These are phyloP conservation scores for Lotus japonicus DNA, from an alignment of 306 rosid genomes.

Conservation along the genomic window DNA sequence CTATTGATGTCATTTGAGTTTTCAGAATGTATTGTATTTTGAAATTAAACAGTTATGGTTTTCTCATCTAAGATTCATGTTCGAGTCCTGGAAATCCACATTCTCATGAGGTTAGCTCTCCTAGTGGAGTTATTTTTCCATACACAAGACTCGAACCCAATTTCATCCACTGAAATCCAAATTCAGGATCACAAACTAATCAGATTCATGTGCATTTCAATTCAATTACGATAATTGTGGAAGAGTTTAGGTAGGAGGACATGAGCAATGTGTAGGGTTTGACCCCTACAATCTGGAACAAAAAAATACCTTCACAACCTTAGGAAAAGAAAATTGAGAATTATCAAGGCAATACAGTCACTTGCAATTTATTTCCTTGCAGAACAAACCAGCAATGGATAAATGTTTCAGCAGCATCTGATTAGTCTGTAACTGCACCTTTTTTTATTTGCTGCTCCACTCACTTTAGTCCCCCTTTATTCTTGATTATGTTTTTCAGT, in stretches of 20 bases:
- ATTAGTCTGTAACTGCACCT: background rate
- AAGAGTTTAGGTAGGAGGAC: no score
- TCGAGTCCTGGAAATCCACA: no score
- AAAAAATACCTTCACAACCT: no score
- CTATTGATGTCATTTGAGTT: background rate
- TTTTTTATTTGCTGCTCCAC: constrained; percentile 3
- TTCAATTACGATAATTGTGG: no score
- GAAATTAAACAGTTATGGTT: background rate
- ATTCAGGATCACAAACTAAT: no score
- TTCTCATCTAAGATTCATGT: background rate
- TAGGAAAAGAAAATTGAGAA: background rate
- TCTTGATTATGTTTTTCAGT: constrained; percentile 49
- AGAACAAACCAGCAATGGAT: background rate
- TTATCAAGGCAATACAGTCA: background rate
- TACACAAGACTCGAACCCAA: no score
- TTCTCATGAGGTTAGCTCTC: no score
- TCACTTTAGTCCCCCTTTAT: constrained; percentile 36
- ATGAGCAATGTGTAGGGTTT: no score
- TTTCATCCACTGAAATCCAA: no score
- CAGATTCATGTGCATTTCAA: no score
- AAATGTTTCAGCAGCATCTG: constrained; percentile 1
- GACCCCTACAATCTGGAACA: no score
- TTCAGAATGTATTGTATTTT: background rate
- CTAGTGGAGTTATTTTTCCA: no score
- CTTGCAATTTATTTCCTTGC: background rate